phyloP scores from a whole-genome alignment of 768 basidiomycete genomes.

The Mycena belliarum region DNA sequence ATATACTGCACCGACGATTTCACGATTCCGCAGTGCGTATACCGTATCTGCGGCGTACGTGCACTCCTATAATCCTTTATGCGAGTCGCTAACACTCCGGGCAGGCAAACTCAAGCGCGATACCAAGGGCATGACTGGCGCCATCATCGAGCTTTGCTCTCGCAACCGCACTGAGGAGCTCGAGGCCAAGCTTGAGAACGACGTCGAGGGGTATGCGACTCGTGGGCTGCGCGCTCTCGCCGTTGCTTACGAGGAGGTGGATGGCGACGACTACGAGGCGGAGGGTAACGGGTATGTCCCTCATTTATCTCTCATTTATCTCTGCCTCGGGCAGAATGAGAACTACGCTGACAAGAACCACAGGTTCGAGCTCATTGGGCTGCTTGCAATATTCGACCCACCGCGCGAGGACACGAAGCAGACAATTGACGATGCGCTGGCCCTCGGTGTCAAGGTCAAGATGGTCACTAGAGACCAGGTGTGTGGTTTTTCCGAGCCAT shows the following conservation, averaged over 20 bases:
- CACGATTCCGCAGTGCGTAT: too few relatives aligned
- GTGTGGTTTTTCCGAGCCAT: too few relatives aligned
- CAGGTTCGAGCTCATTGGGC: conserved; percentile 95
- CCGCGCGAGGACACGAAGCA: conserved; percentile 98
- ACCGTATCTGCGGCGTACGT: too few relatives aligned
- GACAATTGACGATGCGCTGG: conserved; percentile 95
- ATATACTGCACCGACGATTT: too few relatives aligned
- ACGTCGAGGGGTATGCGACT: conserved; percentile 94
- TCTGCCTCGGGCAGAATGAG: too few relatives aligned
- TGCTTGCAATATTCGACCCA: conserved; percentile 96
- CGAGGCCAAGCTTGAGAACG: conserved; percentile 87
- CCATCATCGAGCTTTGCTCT: conserved; percentile 94
- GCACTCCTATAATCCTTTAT: too few relatives aligned
- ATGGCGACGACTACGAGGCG: conserved; percentile 75
- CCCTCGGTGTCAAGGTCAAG: conserved; percentile 97
- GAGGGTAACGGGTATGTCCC: conserved; percentile 97
- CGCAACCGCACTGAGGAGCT: conserved; percentile 94
- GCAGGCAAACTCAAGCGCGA: too few relatives aligned
- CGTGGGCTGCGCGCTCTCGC: conserved; percentile 98
- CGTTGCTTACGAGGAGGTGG: conserved; percentile 88
- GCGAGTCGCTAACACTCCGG: too few relatives aligned
- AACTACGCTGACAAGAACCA: too few relatives aligned
- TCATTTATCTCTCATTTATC: too few relatives aligned
- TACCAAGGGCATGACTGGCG: conserved; percentile 99
- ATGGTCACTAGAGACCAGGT: conserved; percentile 99